These are phyloP conservation scores for Ceratobasidium papillatum DNA, from an alignment of 1,284 basidiomycete genomes.

Conservation along the genomic window DNA sequence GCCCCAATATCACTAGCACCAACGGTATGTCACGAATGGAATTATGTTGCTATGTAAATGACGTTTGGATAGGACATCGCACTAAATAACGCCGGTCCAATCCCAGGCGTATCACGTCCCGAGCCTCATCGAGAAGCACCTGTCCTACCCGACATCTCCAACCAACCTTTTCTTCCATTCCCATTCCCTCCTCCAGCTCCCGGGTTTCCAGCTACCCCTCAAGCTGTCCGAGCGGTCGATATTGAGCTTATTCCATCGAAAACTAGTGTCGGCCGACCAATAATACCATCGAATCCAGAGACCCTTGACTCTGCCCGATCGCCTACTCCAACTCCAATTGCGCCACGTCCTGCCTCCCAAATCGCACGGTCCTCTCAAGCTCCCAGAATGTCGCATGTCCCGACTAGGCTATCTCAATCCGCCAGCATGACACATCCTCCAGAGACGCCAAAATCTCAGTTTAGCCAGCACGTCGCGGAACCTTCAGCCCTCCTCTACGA, in stretches of 20 bases:
- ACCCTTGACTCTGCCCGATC: not conserved
- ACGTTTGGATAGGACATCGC: not conserved
- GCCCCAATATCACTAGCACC: not conserved
- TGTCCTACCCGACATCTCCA: not conserved
- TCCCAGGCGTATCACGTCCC: not conserved
- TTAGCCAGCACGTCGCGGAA: not conserved
- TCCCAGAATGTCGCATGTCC: not conserved
- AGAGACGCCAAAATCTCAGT: not conserved
- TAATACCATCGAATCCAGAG: not conserved
- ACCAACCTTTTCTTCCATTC: not conserved
- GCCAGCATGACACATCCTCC: not conserved
- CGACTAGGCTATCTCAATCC: not conserved
- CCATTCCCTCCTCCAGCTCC: not conserved
- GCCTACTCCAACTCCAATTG: constrained; percentile 5
- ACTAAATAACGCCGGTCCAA: not conserved
- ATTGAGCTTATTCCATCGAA: not conserved
- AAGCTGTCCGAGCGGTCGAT: not conserved
- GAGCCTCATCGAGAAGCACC: not conserved
- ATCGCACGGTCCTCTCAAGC: not conserved
- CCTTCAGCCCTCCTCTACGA: not conserved
- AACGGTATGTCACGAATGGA: not conserved
- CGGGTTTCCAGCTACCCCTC: constrained; percentile 6
- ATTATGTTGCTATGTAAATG: not conserved
- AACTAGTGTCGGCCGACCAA: not conserved
- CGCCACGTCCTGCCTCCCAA: constrained; percentile 8